Base-by-base conservation (phyloP, 306 rosid species). In the Acacia melanoxylon region DNA sequence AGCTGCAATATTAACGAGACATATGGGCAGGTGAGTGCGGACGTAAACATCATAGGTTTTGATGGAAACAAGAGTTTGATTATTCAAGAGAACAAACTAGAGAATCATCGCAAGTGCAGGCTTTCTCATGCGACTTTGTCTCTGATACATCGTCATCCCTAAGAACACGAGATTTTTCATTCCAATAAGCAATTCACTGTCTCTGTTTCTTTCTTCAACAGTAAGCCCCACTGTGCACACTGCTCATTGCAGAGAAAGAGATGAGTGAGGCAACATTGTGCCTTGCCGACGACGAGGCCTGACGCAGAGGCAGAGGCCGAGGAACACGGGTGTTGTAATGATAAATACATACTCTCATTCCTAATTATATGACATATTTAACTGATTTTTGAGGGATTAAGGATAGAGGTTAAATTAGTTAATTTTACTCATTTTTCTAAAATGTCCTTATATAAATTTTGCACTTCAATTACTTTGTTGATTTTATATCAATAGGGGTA, bases 111-210 rank as follows among this genome's bases (percentile, higher is more conserved):
- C 17, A 61, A 58, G 63, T 58, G 63, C 63, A 46, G 69, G 35
- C 77, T 46, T 31, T 44, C 11, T 63, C 86, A 65, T 78, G 58
- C 79, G 74, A 41, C 17, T 70, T 78, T 76, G 80, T 78, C 82
- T 37, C 8, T 58, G 63, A 58, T 8, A 63, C 22, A 29, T 72
- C 48, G 16, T 74, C 10, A 69, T 75, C 81, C 9, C 54, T n/a
- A 35, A 31, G 42, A 74, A 24, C 69, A 33, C 58, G 40, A 75
- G 9, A 67, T n/a, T 25, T 68, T 37, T 10, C 24, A 22, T 58
- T 65, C 16, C 35, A 27, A 44, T 42, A 42, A 33, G 24, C 8
- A 75, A 20, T 22, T 22, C 35, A 42, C 67, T 17, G 24, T 63
- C 14, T 40, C 49, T 10, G 11, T 4, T 68, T 68, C 9, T 40